Percentiles rank a stretch among this genome's conserved stretches.
These are phyloP conservation scores for Entonaema liquescens DNA, from an alignment of 495 filamentous ascomycete genomes.

Conservation along the genomic window DNA sequence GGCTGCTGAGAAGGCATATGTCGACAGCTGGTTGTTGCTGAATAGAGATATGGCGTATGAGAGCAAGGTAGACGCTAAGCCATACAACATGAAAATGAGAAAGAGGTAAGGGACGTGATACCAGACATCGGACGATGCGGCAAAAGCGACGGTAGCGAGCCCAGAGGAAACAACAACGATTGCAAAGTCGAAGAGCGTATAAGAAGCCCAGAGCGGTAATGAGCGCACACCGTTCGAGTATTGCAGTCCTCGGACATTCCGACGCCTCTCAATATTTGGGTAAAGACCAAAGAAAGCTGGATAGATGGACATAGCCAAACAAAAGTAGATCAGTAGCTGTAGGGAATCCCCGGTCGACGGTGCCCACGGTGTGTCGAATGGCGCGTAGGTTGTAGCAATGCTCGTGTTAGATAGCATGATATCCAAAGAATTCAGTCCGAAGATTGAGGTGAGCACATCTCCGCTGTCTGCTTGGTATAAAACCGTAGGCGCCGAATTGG, in stretches of 20 bases:
- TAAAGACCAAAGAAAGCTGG: constrained; percentile 89
- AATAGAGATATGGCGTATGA: constrained; percentile 76
- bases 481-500: constrained; percentile 63
- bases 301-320: constrained; percentile 76
- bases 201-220: constrained; percentile 79
- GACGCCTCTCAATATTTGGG: constrained; percentile 78
- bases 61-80: constrained; percentile 69
- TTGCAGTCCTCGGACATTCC: constrained; percentile 81
- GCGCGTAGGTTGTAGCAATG: constrained; percentile 71
- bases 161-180: constrained; percentile 68
- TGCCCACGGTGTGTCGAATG: constrained; percentile 74
- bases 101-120: constrained; percentile 75
- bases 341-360: constrained; percentile 73
- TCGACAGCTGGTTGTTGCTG: constrained; percentile 71
- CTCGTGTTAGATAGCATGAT: constrained; percentile 69
- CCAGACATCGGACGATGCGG: constrained; percentile 66
- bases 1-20: constrained; percentile 78
- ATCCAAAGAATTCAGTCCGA: constrained; percentile 77
- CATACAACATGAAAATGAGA: constrained; percentile 74
- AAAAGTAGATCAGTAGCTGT: constrained; percentile 80
- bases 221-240: constrained; percentile 84
- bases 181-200: constrained; percentile 79
- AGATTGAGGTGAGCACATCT: constrained; percentile 62
- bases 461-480: constrained; percentile 58
- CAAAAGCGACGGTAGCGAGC: constrained; percentile 68